Evolutionary conservation across 2,329 filamentous ascomycete genomes (phyloP), one percentile per base, ranked within the genome.

Genomic region (Emericellopsis cladophorae): DNA sequence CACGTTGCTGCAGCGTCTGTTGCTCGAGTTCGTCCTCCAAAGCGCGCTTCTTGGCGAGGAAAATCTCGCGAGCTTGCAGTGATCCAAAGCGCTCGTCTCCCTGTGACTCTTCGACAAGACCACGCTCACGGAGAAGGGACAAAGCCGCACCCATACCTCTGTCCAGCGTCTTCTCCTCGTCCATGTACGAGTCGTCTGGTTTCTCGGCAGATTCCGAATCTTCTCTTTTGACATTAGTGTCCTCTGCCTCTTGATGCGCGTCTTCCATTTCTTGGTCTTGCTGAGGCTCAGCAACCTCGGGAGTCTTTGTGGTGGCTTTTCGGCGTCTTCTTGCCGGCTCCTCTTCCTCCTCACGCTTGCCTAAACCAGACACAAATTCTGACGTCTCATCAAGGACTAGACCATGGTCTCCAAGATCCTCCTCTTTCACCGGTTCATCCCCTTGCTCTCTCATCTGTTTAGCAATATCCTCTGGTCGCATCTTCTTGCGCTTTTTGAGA

Each of bases 381-480:
- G 88, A 88, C 1, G 90, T 95, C 55, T 95, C 92, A 45, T 95
- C 90, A 43, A 98, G 89, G n/a, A 95, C 75, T 2, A 98, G 67
- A 2, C 88, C 90, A 24, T 62, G 64, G 3, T 51, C 55, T 5
- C 44, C 49, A 22, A 54, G 57, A 7, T 53, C 51, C 2, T 67
- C 67, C 29, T 65, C 65, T 39, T 73, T 68, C 34, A 70, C 67
- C 9, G 61, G 54, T 4, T 75, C 67, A 0, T 72, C 64, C 21
- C 72, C 72, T 39, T 81, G 77, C 24, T 79, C 74, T 16, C 78
- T 80, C 32, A 98, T 65, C 53, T 92, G 84, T 48, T 80, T 79
- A 15, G 85, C 89, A 45, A 98, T 70, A 49, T 96, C 92, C 55
- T 92, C 87, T 0, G 89, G 88, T 31, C 84, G 79, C 24, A 76